These are phyloP conservation scores for Cercophora sp. DNA, from an alignment of 495 filamentous ascomycete species.

Conservation along the genomic window DNA sequence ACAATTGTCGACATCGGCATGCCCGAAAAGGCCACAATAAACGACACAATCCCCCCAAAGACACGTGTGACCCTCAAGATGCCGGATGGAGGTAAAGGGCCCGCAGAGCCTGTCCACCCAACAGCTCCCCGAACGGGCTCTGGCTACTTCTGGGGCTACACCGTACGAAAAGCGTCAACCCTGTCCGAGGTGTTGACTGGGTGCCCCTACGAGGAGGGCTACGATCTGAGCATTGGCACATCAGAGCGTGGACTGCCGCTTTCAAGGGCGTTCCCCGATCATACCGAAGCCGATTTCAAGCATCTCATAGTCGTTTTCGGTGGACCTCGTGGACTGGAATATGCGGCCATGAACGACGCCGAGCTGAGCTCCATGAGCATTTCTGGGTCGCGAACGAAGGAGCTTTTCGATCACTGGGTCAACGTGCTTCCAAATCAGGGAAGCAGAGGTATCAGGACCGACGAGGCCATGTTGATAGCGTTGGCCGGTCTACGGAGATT, in stretches of 20 bases:
- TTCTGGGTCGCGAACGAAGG: conserved; percentile 48
- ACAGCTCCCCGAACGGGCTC: conserved; percentile 57
- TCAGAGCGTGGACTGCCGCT: conserved; percentile 64
- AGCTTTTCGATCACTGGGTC: conserved; percentile 75
- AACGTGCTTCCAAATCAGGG: conserved; percentile 71
- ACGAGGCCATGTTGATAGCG: conserved; percentile 72
- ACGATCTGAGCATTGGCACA: conserved; percentile 68
- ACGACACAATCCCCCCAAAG: conserved; percentile 50
- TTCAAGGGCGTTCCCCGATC: conserved; percentile 40
- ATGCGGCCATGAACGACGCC: conserved; percentile 60
- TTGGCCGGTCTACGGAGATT: conserved; percentile 56
- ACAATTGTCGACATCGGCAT: conserved; percentile 61
- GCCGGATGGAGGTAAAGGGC: conserved; percentile 32
- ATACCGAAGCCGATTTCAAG: conserved; percentile 47
- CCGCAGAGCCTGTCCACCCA: conserved; percentile 55
- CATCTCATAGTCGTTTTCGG: conserved; percentile 72
- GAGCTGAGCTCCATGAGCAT: conserved; percentile 55
- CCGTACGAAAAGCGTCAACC: conserved; percentile 51
- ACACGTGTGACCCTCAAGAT: conserved; percentile 66
- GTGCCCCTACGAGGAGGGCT: conserved; percentile 58
- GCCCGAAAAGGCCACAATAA: conserved; percentile 48
- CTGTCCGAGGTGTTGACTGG: conserved; percentile 65
- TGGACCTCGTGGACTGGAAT: conserved; percentile 67
- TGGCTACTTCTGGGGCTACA: conserved; percentile 78
- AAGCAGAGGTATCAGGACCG: conserved; percentile 71